A percentile compares a stretch with the other conserved stretches of the same genome.
These are phyloP conservation scores for Solanum etuberosum DNA, from an alignment of 257 asterid species.

Conservation along the genomic window DNA sequence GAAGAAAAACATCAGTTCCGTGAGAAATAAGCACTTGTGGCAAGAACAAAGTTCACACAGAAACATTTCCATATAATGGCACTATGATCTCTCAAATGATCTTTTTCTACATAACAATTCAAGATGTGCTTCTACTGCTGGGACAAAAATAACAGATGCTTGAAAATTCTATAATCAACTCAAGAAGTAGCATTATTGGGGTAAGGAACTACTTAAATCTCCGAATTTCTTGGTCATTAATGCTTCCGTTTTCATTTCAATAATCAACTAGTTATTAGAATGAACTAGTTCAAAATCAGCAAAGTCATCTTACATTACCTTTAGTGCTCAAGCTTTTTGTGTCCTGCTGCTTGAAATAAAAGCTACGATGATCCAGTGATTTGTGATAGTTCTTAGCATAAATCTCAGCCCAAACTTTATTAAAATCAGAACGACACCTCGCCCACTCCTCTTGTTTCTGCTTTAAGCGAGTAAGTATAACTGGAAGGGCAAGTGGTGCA, in stretches of 20 bases:
- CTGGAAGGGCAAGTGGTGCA: conserved; percentile 76
- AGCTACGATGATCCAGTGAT: conserved; percentile 96
- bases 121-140: neutral
- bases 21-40: neutral
- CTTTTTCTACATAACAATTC: neutral
- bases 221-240: neutral
- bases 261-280: neutral
- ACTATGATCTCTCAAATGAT: neutral
- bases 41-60: neutral
- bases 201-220: neutral
- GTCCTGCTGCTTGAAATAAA: conserved; percentile 96
- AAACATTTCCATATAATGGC: neutral
- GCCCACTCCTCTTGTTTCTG: conserved; percentile 98
- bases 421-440: conserved; percentile 84
- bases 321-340: conserved; percentile 79
- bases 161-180: neutral
- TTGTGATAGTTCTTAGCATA: conserved; percentile 86
- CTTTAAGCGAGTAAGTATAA: conserved; percentile 80
- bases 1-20: conserved; percentile 8
- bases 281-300: conserved; percentile 10
- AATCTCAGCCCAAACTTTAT: conserved; percentile 94
- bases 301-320: conserved; percentile 44
- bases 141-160: neutral
- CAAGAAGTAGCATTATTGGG: neutral
- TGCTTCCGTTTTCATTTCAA: neutral